phyloP scores from a whole-genome alignment of 768 basidiomycete genomes.

The Hygrocybe coccinea region DNA sequence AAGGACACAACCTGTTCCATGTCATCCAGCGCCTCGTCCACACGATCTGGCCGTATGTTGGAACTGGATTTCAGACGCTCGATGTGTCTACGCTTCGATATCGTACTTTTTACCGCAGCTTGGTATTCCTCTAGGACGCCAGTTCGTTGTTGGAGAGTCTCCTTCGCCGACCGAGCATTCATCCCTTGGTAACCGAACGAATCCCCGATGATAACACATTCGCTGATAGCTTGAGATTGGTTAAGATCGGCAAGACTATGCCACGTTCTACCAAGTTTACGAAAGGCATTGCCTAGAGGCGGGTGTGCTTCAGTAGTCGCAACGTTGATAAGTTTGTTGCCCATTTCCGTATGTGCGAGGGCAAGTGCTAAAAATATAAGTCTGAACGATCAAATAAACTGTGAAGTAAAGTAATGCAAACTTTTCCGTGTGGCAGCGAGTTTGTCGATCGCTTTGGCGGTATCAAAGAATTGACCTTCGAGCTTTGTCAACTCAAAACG shows the following conservation, averaged over 20 bases:
- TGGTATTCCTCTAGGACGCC: slow-evolving; percentile 93
- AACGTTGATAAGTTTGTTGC: slow-evolving; percentile 85
- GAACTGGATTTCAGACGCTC: slow-evolving; percentile 83
- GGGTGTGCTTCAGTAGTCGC: slow-evolving; percentile 86
- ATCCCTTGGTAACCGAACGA: slow-evolving; percentile 93
- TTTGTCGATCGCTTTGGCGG: slow-evolving; percentile 86
- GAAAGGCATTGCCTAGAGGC: slow-evolving; percentile 75
- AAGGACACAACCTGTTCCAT: slow-evolving; percentile 70
- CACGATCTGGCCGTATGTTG: slow-evolving; percentile 78
- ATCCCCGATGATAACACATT: slow-evolving; percentile 95
- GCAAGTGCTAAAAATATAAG: slow-evolving; percentile 56
- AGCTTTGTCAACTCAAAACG: slow-evolving; percentile 89
- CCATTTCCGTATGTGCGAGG: slow-evolving; percentile 77
- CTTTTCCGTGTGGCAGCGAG: slow-evolving; percentile 77
- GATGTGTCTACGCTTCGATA: slow-evolving; percentile 87
- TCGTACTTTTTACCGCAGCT: slow-evolving; percentile 85
- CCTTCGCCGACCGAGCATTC: slow-evolving; percentile 96
- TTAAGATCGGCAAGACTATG: slow-evolving; percentile 86
- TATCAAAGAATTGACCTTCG: slow-evolving; percentile 88
- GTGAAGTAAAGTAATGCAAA: slow-evolving; percentile 29
- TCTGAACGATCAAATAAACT: neutral
- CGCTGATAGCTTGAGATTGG: slow-evolving; percentile 86
- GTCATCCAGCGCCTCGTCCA: slow-evolving; percentile 88
- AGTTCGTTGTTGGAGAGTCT: slow-evolving; percentile 85
- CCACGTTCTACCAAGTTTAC: slow-evolving; percentile 82